Percentiles rank a stretch among this genome's conserved stretches.
phyloP scores from a whole-genome alignment of 2,329 filamentous ascomycete genomes.

The Fusarium nygamai region DNA sequence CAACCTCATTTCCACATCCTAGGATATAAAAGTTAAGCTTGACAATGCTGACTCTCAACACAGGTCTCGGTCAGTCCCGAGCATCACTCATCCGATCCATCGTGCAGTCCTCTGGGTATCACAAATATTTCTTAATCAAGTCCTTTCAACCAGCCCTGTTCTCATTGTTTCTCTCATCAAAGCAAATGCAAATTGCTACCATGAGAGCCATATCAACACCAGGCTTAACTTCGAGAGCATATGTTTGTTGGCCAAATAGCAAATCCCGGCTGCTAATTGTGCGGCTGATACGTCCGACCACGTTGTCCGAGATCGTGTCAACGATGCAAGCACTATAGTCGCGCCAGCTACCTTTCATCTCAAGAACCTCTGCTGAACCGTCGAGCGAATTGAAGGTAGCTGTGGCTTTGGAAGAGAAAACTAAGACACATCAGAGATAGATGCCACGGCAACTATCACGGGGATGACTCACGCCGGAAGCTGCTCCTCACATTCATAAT shows the following conservation, averaged over 20 bases:
- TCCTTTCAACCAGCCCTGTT: neutral
- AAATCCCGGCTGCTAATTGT: constrained; percentile 67
- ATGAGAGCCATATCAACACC: constrained; percentile 73
- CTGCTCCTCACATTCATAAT: constrained; percentile 66
- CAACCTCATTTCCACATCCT: neutral
- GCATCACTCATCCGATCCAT: neutral
- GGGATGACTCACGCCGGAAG: constrained; percentile 57
- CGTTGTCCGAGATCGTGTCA: constrained; percentile 58
- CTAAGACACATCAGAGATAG: constrained; percentile 45
- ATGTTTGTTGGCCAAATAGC: constrained; percentile 71
- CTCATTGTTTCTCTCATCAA: constrained; percentile 64
- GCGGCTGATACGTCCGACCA: constrained; percentile 68
- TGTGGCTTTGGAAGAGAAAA: constrained; percentile 63
- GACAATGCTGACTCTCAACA: neutral
- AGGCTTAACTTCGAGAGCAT: constrained; percentile 70
- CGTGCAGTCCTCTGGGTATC: constrained; percentile 7
- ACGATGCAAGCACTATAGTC: constrained; percentile 67
- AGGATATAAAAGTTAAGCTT: neutral
- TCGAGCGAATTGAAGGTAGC: constrained; percentile 64
- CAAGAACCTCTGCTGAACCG: constrained; percentile 57
- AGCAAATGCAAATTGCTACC: constrained; percentile 72
- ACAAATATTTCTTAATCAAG: neutral
- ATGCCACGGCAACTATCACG: neutral
- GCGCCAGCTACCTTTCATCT: constrained; percentile 70
- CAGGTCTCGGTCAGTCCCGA: neutral